A percentile compares a stretch with the other conserved stretches of the same genome.
Evolutionary conservation across 257 asterid species (phyloP).

Genomic region (Solanum sitiens): DNA sequence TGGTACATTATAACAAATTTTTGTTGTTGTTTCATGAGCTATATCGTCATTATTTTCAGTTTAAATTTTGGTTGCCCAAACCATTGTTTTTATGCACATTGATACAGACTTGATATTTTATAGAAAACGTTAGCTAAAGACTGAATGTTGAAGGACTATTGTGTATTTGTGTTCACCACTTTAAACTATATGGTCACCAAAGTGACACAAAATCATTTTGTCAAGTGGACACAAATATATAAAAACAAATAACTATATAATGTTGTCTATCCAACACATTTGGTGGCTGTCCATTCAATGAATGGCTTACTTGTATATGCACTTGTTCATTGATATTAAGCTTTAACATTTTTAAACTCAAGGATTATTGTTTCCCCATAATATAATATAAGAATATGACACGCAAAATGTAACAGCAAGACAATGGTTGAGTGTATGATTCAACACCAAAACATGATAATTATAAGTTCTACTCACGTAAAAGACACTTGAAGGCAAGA

Average conservation of each 20-base stretch:
- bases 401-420: not conserved
- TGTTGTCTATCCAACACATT: not conserved
- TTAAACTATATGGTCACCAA: not conserved
- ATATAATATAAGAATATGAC: not conserved
- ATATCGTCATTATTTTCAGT: not conserved
- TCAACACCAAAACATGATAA: not conserved
- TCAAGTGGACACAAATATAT: not conserved
- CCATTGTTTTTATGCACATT: not conserved
- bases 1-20: not conserved
- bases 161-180: not conserved
- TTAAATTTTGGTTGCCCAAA: not conserved
- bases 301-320: not conserved
- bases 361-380: not conserved
- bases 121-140: too few relatives aligned
- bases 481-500: not conserved
- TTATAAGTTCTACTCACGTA: not conserved
- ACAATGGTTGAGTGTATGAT: not conserved
- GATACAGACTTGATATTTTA: not conserved
- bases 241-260: too few relatives aligned
- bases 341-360: not conserved
- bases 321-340: not conserved
- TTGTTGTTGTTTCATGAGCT: not conserved
- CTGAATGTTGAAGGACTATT: not conserved
- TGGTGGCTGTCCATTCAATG: not conserved
- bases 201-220: not conserved